These are phyloP conservation scores for Somion occarium DNA, from an alignment of 1,284 basidiomycete species.

Conservation along the genomic window DNA sequence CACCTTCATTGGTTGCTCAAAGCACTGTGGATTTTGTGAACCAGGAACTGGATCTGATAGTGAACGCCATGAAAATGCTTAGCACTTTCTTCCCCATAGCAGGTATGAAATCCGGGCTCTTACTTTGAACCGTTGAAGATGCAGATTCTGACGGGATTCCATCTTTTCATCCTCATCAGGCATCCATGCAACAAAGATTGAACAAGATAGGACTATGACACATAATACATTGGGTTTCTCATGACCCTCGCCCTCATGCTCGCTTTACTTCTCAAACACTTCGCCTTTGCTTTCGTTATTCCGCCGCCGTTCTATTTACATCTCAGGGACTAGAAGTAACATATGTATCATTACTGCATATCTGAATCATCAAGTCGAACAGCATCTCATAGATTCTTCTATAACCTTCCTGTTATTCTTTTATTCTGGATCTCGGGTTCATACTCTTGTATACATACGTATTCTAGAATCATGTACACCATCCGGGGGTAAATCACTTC, in stretches of 20 bases:
- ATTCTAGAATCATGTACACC: too few relatives aligned
- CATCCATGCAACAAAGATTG: constrained; percentile 12
- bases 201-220: constrained; percentile 6
- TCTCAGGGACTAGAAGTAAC: neutral
- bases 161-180: neutral
- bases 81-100: constrained; percentile 32
- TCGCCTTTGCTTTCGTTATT: neutral
- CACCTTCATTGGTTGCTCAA: constrained; percentile 15
- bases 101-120: constrained; percentile 17
- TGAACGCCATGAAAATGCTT: constrained; percentile 31
- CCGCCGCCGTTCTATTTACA: neutral
- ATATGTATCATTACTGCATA: neutral
- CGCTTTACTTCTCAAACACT: neutral
- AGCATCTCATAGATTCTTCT: neutral
- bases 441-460: too few relatives aligned
- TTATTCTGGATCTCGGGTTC: too few relatives aligned
- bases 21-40: constrained; percentile 21
- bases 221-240: neutral
- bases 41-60: constrained; percentile 29
- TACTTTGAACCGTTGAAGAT: neutral
- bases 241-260: neutral
- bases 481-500: too few relatives aligned
- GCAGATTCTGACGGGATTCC: neutral
- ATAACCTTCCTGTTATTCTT: neutral
- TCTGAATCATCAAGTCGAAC: neutral